These are phyloP conservation scores for Agaricus blazei DNA, from an alignment of 768 basidiomycete genomes.

Conservation along the genomic window DNA sequence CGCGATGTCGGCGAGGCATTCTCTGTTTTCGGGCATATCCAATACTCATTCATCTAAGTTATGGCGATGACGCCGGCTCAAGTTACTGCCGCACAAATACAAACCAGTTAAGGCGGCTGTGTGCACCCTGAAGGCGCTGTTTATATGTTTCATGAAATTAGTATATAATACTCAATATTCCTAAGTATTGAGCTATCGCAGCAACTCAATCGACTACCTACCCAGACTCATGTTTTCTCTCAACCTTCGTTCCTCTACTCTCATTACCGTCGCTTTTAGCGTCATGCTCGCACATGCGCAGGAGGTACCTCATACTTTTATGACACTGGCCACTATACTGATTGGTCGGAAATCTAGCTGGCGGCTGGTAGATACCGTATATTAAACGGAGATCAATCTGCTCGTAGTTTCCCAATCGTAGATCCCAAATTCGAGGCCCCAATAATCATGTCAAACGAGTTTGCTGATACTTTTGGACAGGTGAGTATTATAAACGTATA, in stretches of 20 bases:
- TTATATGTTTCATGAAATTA: no score
- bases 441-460: slow-evolving; percentile 5
- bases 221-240: neutral
- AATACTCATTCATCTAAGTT: no score
- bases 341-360: neutral
- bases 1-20: no score
- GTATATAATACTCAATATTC: no score
- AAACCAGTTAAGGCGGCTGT: no score
- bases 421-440: neutral
- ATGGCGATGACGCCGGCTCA: no score
- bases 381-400: slow-evolving; percentile 4
- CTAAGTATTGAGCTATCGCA: no score
- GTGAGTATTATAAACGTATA: neutral
- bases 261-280: neutral
- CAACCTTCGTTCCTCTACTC: neutral
- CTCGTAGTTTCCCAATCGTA: slow-evolving; percentile 5
- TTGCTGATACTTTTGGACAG: neutral
- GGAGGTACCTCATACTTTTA: neutral
- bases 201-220: no score
- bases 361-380: slow-evolving; percentile 5
- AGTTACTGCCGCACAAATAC: no score
- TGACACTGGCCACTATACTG: no score
- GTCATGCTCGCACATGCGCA: neutral
- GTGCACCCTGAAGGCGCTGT: no score
- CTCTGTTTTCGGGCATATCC: no score